Percentiles rank a stretch among this genome's conserved stretches.
These are phyloP conservation scores for Beauveria medogensis DNA, from an alignment of 2,329 filamentous ascomycete genomes.

Conservation along the genomic window DNA sequence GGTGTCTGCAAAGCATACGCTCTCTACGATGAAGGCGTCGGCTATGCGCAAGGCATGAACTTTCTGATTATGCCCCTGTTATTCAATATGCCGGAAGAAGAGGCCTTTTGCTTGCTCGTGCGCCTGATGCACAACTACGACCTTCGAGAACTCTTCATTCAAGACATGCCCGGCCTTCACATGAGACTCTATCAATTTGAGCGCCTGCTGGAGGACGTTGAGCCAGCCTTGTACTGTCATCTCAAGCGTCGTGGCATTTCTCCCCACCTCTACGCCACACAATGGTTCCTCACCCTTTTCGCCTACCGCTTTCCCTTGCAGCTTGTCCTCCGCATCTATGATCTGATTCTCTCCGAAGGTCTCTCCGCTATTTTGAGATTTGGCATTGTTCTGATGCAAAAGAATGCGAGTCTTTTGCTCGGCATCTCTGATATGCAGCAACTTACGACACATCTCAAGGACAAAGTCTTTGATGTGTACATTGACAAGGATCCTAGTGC, in stretches of 20 bases:
- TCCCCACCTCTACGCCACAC: constrained; percentile 89
- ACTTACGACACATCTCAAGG: constrained; percentile 84
- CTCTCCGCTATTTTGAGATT: constrained; percentile 91
- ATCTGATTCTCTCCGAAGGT: constrained; percentile 88
- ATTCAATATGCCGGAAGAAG: constrained; percentile 97
- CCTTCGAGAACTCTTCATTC: constrained; percentile 83
- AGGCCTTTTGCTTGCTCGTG: constrained; percentile 89
- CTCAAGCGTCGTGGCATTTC: constrained; percentile 80
- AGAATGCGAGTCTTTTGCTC: constrained; percentile 72
- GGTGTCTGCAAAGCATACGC: constrained; percentile 97
- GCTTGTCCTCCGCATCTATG: constrained; percentile 91
- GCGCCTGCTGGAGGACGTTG: constrained; percentile 82
- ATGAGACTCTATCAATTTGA: constrained; percentile 93
- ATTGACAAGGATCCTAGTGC: constrained; percentile 90
- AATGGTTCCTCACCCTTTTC: constrained; percentile 99
- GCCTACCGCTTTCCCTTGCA: constrained; percentile 96
- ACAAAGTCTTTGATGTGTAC: constrained; percentile 91
- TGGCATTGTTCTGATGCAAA: constrained; percentile 91
- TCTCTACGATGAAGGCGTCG: constrained; percentile 86
- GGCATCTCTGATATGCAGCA: constrained; percentile 85
- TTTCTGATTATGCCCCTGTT: constrained; percentile 94
- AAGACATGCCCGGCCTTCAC: constrained; percentile 94
- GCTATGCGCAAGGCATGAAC: constrained; percentile 98
- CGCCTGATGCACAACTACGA: constrained; percentile 96
- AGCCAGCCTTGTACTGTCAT: constrained; percentile 92